phyloP scores from a whole-genome alignment of 331 rosid genomes.

The Cydonia oblonga region DNA sequence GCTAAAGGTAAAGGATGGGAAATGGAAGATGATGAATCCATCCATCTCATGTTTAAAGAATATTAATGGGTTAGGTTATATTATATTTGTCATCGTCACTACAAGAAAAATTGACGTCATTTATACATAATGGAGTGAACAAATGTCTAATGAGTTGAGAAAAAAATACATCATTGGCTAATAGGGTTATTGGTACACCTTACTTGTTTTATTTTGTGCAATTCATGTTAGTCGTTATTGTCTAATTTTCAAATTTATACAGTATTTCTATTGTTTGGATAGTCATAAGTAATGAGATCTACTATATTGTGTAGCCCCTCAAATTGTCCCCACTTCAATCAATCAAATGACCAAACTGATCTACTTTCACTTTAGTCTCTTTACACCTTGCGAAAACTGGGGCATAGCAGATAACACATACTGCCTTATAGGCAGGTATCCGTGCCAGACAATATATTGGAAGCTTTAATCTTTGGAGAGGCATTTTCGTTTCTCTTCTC shows the following conservation, averaged over 20 bases:
- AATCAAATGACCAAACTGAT: background rate
- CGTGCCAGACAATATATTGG: background rate
- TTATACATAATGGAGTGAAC: too few species aligned
- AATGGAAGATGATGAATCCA: constrained; percentile 1
- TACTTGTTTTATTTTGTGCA: background rate
- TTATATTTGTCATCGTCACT: background rate
- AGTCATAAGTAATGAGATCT: background rate
- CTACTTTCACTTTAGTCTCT: background rate
- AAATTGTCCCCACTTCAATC: background rate
- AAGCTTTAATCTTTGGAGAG: constrained; percentile 2
- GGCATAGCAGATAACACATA: background rate
- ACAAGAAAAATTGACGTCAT: background rate
- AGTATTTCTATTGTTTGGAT: background rate
- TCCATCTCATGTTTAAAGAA: background rate
- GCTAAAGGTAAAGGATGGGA: background rate
- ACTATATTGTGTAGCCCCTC: background rate
- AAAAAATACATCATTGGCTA: too few species aligned
- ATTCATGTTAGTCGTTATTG: too few species aligned
- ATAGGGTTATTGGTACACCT: too few species aligned
- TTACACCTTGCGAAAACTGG: background rate
- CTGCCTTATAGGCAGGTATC: background rate
- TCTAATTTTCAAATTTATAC: background rate
- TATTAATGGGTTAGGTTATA: background rate
- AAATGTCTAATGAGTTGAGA: background rate
- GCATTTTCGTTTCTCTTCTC: constrained; percentile 3